Evolutionary conservation across 202 grass and related monocot species (phyloP), one percentile per base, ranked within the genome.

Genomic region (Carex arenaria): DNA sequence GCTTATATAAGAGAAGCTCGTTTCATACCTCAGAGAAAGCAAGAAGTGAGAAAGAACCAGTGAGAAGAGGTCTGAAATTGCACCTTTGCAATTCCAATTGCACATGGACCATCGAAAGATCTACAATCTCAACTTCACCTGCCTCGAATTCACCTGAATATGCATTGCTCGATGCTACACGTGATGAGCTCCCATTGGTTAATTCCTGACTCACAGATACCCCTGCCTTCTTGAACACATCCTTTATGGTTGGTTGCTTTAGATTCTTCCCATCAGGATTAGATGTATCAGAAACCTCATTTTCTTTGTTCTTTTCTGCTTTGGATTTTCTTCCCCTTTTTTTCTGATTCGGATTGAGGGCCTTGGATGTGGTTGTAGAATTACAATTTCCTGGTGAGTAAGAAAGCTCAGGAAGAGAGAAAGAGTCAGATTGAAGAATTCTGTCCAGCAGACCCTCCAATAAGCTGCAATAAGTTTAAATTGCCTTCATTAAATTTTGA

Each of bases 1-100:
- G 2, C 45, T 34, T 69, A 19, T 51, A 52, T 47, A 38, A 36
- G 54, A 65, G 63, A 23, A 84, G 62, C 28, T 49, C 53, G 65
- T 78, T 47, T 61, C 60, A 83, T 88, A 94, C 92, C 90, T 94
- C 92, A 73, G 90, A 91, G 86, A 91, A 89, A 86, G 90, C 92
- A 80, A 97, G 81, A 70, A 97, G 82, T 71, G 80, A 89, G 49
- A 94, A 81, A 70, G 90, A 91, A 84, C 79, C 87, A 79, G 84
- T 26, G 73, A 17, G 86, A 34, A 97, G 92, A 90, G 89, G 85
- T 89, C 94, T 97, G 89, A 94, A 90, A 90, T 94, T 94, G 68
- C 85, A 94, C 86, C 84, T 85, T 85, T 97, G 92, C 71, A 82
- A 88, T 90, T 97, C 90, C 82, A 97, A 80, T 53, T 82, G 83